Evolutionary conservation across 176 grass and related monocot species (phyloP), one percentile per base, ranked within the genome.

Genomic region (Puccinellia tenuiflora): DNA sequence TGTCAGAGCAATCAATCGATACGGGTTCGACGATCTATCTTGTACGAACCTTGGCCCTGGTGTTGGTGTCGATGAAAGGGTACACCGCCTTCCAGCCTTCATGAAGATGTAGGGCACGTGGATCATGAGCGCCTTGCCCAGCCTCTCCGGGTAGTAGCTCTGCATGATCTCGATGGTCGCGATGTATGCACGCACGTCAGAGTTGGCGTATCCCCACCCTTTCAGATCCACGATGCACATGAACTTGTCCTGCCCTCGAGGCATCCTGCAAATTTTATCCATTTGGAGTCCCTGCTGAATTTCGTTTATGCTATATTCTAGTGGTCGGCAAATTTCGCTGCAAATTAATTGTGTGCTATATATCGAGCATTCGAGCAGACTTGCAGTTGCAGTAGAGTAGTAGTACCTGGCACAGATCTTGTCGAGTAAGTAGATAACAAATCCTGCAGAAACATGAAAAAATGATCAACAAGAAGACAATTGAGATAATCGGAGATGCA

Each of bases 51-150:
- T 93, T 96, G n/a, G 91, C 84, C 65, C 69, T 87, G 59, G 94
- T 96, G 51, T 83, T 86, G 24, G 76, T 76, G 52, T 96, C 94
- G 53, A 96, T 93, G 77, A 96, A 93, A 1, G 90, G 94, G 70
- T 85, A 89, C 47, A 96, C 68, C 21, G 87, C 37, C 84, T 93
- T 93, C 94, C 94, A 96, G 15, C 88, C 77, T 91, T 96, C 94
- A 93, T 92, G 86, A 96, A 96, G 17, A 96, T 68, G 81, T 87
- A 90, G 9, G 94, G 94, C 37, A 89, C 90, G 76, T 93, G 68
- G 57, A 96, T 31, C 79, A 96, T 64, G 30, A 91, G 68, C 3
- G 77, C 88, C 84, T 93, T 96, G 72, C 77, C 94, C 5, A 96
- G 88, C 85, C 94, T 83, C 50, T 96, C 94, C 6, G 94, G 94